Conservation (phyloP, 2,329 filamentous ascomycete genomes). For the Talaromyces sp. region DNA sequence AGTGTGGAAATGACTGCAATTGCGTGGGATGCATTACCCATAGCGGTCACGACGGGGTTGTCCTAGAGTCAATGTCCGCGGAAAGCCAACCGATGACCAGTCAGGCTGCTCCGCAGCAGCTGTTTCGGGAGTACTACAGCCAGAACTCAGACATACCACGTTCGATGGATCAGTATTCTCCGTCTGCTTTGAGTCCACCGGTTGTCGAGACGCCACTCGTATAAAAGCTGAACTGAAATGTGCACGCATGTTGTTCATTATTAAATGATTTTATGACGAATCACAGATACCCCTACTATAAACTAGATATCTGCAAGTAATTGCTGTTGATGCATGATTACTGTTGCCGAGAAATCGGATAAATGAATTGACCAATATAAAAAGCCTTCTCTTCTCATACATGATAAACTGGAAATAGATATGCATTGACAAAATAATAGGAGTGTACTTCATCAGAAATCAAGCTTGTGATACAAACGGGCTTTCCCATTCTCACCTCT, state of each 20-base stretch:
- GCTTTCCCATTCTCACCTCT: background rate
- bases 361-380: background rate
- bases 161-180: slow-evolving; percentile 14
- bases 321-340: background rate
- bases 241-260: background rate
- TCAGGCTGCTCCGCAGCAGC: background rate
- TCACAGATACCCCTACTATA: slow-evolving; percentile 5
- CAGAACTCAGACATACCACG: slow-evolving; percentile 3
- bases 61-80: slow-evolving; percentile 24
- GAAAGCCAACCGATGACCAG: slow-evolving; percentile 8
- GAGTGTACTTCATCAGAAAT: slow-evolving; percentile 1
- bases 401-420: background rate
- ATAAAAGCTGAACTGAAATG: background rate
- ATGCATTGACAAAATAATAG: slow-evolving; percentile 4
- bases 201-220: slow-evolving; percentile 13
- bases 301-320: background rate
- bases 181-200: slow-evolving; percentile 14
- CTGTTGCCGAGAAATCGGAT: background rate
- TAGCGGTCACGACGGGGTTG: slow-evolving; percentile 45
- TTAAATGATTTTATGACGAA: slow-evolving; percentile 10
- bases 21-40: slow-evolving; percentile 52
- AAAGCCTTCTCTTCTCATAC: background rate
- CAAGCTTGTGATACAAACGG: background rate
- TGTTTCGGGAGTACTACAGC: background rate
- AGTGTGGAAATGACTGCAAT: slow-evolving; percentile 48